Base-by-base conservation (phyloP, 2,329 filamentous ascomycete genomes). In the Macrophomina tecta region DNA sequence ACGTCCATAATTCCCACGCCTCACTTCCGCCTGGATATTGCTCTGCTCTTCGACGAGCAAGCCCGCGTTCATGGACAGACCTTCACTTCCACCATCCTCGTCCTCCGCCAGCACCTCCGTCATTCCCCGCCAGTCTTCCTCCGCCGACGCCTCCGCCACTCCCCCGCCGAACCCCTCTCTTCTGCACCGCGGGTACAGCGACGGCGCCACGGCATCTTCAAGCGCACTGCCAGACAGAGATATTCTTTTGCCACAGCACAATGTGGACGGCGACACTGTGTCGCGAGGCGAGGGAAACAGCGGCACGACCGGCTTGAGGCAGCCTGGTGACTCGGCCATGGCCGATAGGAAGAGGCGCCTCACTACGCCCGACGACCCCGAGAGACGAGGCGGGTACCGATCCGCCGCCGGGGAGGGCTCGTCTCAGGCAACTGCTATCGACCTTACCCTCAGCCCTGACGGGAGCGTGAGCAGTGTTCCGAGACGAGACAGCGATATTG, bases 331-430 rank as follows among this genome's bases (percentile, higher is more conserved):
- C 28, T 34, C 49, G 12, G 51, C 18, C 12, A 51, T 45, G 7
- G 68, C 71, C 28, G 77, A 79, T 55, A 73, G 77, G 65, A 79
- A 79, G 72, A 72, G 77, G 65, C 72, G 77, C 36, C 67, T 78
- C 55, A 78, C 76, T 1, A 72, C 74, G 4, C 70, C 76, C 7
- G 75, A 79, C 32, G 36, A 71, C 23, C 76, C 77, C 56, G 69
- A 73, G 63, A 71, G 73, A 64, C 69, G 75, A 16, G 73, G 72
- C 6, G 75, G 73, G n/a, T 73, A 69, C 23, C 67, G 48, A 45
- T 53, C 36, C 11, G 11, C 45, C n/a, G 45, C 28, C n/a, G 65
- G 49, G 32, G 40, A 48, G 40, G 61, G 65, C 38, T 64, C 65
- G 28, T 64, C 55, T 28, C 53, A 61, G 8, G 51, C 32, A 34